Percentiles rank a stretch among this genome's conserved stretches.
Evolutionary conservation across 768 basidiomycete genomes (phyloP).

Genomic region (Lactarius indigo): DNA sequence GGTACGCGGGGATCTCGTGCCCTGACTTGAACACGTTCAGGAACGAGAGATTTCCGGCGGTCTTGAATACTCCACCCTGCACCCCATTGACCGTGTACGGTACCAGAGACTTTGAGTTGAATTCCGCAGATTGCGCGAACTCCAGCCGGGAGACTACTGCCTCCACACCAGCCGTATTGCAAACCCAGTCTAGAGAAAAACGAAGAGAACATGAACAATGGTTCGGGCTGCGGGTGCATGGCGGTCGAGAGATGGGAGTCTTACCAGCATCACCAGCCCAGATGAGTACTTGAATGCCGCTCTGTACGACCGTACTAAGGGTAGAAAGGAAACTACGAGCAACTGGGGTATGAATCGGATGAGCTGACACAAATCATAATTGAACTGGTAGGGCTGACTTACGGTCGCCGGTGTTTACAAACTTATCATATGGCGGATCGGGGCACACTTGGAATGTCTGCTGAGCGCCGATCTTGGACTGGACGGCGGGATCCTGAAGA

Average conservation of each 20-base stretch:
- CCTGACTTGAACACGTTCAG: slow-evolving; percentile 47
- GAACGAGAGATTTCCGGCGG: slow-evolving; percentile 45
- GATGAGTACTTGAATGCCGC: slow-evolving; percentile 43
- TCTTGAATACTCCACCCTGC: slow-evolving; percentile 44
- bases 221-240: not conserved
- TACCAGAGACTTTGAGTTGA: slow-evolving; percentile 38
- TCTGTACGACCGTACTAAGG: not conserved
- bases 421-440: slow-evolving; percentile 36
- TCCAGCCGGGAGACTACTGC: slow-evolving; percentile 44
- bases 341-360: slow-evolving; percentile 31
- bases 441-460: slow-evolving; percentile 35
- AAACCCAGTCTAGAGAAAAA: slow-evolving; percentile 36
- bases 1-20: slow-evolving; percentile 18
- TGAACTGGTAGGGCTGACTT: slow-evolving; percentile 27
- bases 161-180: slow-evolving; percentile 45
- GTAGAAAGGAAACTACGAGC: not conserved
- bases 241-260: not conserved
- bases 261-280: slow-evolving; percentile 39
- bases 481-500: slow-evolving; percentile 26
- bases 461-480: slow-evolving; percentile 36
- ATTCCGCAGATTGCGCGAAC: slow-evolving; percentile 33
- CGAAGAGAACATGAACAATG: slow-evolving; percentile 38
- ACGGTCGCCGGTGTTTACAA: slow-evolving; percentile 44
- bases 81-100: slow-evolving; percentile 45
- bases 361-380: not conserved